Evolutionary conservation across 1,284 basidiomycete species (phyloP).

Genomic region (Papiliotrema fonsecae): DNA sequence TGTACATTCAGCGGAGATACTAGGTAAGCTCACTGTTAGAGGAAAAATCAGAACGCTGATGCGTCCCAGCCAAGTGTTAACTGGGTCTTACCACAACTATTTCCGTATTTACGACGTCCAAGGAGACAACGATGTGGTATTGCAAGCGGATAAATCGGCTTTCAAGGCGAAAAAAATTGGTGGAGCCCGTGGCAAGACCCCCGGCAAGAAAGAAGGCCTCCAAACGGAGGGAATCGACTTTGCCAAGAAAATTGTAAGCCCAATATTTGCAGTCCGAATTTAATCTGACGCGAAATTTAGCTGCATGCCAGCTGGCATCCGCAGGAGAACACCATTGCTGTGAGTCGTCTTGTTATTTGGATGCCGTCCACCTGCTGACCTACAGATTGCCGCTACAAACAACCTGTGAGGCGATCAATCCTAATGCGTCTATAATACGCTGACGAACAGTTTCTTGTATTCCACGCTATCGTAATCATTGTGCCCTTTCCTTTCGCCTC

Average conservation of each 20-base stretch:
- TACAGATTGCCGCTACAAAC: constrained; percentile 87
- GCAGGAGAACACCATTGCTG: constrained; percentile 92
- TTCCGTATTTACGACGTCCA: constrained; percentile 99
- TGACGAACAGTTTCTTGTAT: constrained; percentile 43
- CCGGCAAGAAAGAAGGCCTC: constrained; percentile 72
- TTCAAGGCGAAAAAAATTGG: constrained; percentile 99
- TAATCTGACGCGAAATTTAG: constrained; percentile 16
- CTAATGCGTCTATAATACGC: neutral
- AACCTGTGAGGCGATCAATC: constrained; percentile 62
- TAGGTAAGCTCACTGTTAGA: too few species aligned
- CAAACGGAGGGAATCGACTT: constrained; percentile 90
- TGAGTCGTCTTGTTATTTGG: constrained; percentile 49
- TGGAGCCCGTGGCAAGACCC: constrained; percentile 72
- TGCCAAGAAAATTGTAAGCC: constrained; percentile 89
- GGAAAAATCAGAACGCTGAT: constrained; percentile 4
- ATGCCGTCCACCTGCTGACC: constrained; percentile 10
- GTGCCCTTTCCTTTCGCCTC: too few species aligned
- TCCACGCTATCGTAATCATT: constrained; percentile 46
- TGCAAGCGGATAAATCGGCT: constrained; percentile 98
- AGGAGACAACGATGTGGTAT: constrained; percentile 79
- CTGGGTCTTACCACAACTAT: constrained; percentile 99
- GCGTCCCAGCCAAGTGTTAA: constrained; percentile 72
- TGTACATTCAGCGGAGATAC: constrained; percentile 94
- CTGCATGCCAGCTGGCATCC: constrained; percentile 97
- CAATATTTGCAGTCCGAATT: neutral